These are phyloP conservation scores for Huntiella bhutanensis DNA, from an alignment of 2,329 filamentous ascomycete species.

Conservation along the genomic window DNA sequence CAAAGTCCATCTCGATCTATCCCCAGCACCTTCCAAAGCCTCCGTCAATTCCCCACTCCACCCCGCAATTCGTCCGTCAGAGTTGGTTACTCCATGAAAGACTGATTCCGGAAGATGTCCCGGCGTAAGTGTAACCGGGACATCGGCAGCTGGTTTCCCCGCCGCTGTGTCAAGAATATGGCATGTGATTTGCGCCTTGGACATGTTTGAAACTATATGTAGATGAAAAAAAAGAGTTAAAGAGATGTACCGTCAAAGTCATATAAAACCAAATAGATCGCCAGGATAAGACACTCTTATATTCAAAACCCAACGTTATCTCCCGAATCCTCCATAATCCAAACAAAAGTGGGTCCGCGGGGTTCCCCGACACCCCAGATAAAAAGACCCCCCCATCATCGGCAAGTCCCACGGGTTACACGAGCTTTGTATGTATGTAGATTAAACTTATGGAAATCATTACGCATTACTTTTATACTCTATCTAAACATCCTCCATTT, in stretches of 20 bases:
- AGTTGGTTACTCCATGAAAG: slow-evolving; percentile 52
- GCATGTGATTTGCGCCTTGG: slow-evolving; percentile 57
- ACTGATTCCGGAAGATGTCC: slow-evolving; percentile 14
- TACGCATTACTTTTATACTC: background rate
- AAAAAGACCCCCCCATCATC: background rate
- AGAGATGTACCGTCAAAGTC: background rate
- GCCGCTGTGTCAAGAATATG: slow-evolving; percentile 70
- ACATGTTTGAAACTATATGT: slow-evolving; percentile 7
- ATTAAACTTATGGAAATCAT: background rate
- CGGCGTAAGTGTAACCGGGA: slow-evolving; percentile 47
- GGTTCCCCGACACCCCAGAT: slow-evolving; percentile 7
- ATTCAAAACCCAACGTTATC: too few species aligned
- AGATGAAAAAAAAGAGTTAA: background rate
- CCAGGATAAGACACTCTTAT: too few species aligned
- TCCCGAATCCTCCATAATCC: background rate
- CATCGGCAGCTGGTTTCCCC: slow-evolving; percentile 46
- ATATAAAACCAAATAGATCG: too few species aligned
- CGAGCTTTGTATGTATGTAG: too few species aligned
- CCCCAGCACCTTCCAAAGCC: background rate
- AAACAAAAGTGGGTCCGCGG: slow-evolving; percentile 8
- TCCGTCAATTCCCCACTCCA: slow-evolving; percentile 26
- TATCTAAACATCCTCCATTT: slow-evolving; percentile 6
- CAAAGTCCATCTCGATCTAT: slow-evolving; percentile 41
- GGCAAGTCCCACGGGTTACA: too few species aligned
- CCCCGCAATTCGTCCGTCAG: slow-evolving; percentile 51